Conservation (phyloP, 2,329 filamentous ascomycete genomes). For the Clonostachys solani region DNA sequence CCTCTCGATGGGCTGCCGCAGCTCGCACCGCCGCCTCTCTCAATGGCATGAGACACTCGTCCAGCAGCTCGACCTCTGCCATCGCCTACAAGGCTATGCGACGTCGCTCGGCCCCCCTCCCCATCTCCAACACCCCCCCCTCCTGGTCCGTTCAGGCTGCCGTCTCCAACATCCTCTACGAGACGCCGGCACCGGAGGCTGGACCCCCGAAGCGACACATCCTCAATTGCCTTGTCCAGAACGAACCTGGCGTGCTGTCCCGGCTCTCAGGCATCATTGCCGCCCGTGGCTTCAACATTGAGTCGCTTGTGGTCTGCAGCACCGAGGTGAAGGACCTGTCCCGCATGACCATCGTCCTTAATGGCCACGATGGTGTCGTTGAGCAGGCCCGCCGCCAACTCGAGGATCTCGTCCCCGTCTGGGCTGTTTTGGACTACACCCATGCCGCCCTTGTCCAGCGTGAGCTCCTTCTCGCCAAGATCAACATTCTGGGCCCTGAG, state of each 20-base stretch:
- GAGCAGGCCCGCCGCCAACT: slow-evolving; percentile 95
- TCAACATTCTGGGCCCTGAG: slow-evolving; percentile 94
- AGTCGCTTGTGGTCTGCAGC: slow-evolving; percentile 95
- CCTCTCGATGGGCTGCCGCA: slow-evolving; percentile 25
- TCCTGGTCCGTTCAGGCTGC: slow-evolving; percentile 89
- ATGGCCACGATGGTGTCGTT: slow-evolving; percentile 93
- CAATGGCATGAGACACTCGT: slow-evolving; percentile 31
- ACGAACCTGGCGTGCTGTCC: slow-evolving; percentile 95
- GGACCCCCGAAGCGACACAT: slow-evolving; percentile 90
- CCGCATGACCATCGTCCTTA: slow-evolving; percentile 97
- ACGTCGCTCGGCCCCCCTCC: slow-evolving; percentile 79
- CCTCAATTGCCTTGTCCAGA: slow-evolving; percentile 97
- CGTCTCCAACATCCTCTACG: slow-evolving; percentile 97
- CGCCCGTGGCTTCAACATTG: slow-evolving; percentile 97
- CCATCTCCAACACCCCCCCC: slow-evolving; percentile 70
- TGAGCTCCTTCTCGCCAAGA: slow-evolving; percentile 90
- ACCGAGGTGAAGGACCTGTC: slow-evolving; percentile 96
- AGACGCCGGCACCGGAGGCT: slow-evolving; percentile 81
- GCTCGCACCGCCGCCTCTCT: slow-evolving; percentile 5
- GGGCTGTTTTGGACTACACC: slow-evolving; percentile 97
- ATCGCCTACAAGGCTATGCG: slow-evolving; percentile 97
- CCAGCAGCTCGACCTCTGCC: slow-evolving; percentile 79
- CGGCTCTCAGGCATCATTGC: slow-evolving; percentile 95
- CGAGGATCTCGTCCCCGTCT: slow-evolving; percentile 95
- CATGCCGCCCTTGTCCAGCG: slow-evolving; percentile 89